Conservation (phyloP, 148 eudicot species). For the Fallopia convolvulus region DNA sequence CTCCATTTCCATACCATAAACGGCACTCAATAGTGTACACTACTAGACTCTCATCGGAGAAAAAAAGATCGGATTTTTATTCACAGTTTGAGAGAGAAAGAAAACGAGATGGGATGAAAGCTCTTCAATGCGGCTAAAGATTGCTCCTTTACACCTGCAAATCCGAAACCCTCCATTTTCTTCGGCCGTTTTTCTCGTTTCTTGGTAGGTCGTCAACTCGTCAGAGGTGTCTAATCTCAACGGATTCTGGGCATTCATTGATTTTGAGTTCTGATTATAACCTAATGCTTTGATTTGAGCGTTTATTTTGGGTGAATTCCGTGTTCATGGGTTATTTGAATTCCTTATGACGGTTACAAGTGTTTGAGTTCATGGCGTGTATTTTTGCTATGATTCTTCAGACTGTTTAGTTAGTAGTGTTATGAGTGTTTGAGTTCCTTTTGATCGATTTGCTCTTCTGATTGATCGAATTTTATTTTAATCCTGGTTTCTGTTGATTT, state of each 20-base stretch:
- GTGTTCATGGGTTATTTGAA: not conserved
- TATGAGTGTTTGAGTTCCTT: not conserved
- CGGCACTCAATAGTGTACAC: not conserved
- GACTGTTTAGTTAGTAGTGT: not conserved
- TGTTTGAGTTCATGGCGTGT: not conserved
- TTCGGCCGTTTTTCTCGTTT: not conserved
- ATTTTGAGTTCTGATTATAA: not conserved
- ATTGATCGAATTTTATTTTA: not conserved
- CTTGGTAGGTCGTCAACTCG: not conserved
- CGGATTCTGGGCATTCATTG: not conserved
- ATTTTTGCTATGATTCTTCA: not conserved
- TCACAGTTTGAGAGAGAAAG: not conserved
- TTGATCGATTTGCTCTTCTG: not conserved
- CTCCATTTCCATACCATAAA: not conserved
- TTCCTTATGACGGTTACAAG: constrained; percentile 4
- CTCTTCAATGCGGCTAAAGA: constrained; percentile 16
- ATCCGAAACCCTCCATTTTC: not conserved
- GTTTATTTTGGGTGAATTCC: not conserved
- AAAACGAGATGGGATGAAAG: constrained; percentile 26
- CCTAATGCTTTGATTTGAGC: not conserved
- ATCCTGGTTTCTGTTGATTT: not conserved
- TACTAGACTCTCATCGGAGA: not conserved
- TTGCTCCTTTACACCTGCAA: constrained; percentile 22
- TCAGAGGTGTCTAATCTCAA: not conserved
- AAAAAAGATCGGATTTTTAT: not conserved